Conservation (phyloP, 164 flowering plant genomes). For the Piper longum region DNA sequence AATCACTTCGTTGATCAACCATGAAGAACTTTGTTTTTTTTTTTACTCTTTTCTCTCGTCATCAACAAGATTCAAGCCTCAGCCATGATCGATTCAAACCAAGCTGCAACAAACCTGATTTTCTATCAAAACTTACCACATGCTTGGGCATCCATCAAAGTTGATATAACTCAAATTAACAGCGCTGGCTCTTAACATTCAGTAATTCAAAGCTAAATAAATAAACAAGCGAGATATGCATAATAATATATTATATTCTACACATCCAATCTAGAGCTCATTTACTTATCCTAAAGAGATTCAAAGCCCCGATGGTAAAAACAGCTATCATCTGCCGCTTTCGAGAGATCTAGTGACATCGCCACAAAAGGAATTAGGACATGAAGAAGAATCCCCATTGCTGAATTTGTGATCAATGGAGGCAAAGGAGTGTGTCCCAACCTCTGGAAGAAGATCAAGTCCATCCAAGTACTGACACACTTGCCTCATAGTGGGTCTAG, state of each 20-base stretch:
- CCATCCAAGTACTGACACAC: slow-evolving; percentile 41
- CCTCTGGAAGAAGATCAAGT: slow-evolving; percentile 19
- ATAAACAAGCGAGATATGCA: too few species aligned
- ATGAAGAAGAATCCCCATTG: neutral
- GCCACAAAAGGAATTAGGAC: neutral
- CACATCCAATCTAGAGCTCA: neutral
- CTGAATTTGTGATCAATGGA: neutral
- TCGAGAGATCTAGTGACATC: neutral
- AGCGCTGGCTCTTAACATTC: too few species aligned
- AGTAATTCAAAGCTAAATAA: too few species aligned
- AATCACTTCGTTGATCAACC: neutral
- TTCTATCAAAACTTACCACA: too few species aligned
- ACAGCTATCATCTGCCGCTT: neutral
- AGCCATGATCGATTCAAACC: neutral
- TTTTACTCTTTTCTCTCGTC: neutral
- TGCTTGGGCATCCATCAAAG: too few species aligned
- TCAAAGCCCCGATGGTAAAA: neutral
- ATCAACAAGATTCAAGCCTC: neutral
- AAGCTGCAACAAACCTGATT: neutral
- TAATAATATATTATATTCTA: too few species aligned
- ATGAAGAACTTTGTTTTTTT: neutral
- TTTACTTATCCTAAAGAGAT: neutral
- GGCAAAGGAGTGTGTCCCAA: neutral
- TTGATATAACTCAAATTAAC: too few species aligned
- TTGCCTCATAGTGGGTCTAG: slow-evolving; percentile 37